Evolutionary conservation across 2,329 filamentous ascomycete genomes (phyloP), one percentile per base, ranked within the genome.

Genomic region (Cladosporium sphaerospermum): DNA sequence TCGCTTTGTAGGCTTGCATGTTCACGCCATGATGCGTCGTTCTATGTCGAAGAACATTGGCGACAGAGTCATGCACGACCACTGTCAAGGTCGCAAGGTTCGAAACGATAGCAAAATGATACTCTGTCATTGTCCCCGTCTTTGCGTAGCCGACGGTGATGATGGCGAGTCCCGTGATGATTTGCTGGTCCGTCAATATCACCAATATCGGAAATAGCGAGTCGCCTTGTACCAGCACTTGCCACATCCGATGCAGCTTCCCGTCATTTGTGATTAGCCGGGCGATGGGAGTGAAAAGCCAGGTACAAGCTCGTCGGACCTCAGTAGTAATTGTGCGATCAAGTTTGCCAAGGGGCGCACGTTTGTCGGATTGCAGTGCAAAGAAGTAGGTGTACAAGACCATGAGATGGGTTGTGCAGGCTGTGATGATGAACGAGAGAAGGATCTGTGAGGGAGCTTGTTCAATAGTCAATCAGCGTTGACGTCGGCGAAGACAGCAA

Each of bases 121-220:
- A 57, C 6, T 19, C 31, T 1, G 49, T 49, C 3, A 57, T 47
- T 1, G 19, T 37, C 1, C 43, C n/a, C 8, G 37, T 11, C 5
- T 43, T 14, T 4, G 39, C 16, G 14, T 46, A 51, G 14, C 40
- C 56, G 31, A 47, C 39, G 4, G 44, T 41, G 2, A 56, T 28
- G 7, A 57, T 16, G 19, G 44, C 53, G 40, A 57, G 36, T 13
- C 56, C 56, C 9, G 50, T 57, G 5, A 57, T 33, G 14, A 57
- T 45, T 33, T 57, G 56, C 33, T 56, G 56, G 23, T 56, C 54
- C 33, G 54, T 57, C 19, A 57, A 47, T 10, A 32, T 23, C 1
- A 23, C 14, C 13, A 57, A 18, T 10, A 45, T 32, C 9, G 11
- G 13, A 13, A 14, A 32, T 18, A 45, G 32, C 11, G n/a, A n/a